A percentile compares a stretch with the other conserved stretches of the same genome.
Evolutionary conservation across 306 rosid genomes (phyloP).

Genomic region (Pyrus bretschneideri): DNA sequence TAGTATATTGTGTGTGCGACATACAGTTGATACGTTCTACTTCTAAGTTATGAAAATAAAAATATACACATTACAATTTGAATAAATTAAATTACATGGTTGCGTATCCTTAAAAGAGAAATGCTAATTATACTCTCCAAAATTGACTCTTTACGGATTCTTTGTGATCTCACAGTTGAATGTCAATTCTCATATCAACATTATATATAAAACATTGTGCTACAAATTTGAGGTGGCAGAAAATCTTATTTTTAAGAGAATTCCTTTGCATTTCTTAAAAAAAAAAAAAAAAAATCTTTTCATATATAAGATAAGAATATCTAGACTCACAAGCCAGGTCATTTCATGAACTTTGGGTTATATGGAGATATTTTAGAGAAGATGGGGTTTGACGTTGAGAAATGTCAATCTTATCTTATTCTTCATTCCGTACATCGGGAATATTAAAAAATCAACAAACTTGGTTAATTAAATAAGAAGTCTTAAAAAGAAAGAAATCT

Average conservation of each 20-base stretch:
- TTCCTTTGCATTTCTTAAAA: rapidly evolving
- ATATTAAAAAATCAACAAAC: constrained; percentile 17
- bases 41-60: no score
- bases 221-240: no score
- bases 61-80: no score
- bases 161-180: no score
- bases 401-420: constrained; percentile 27
- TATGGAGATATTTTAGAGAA: constrained; percentile 12
- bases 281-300: no score
- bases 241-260: rapidly evolving
- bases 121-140: no score
- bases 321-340: not conserved
- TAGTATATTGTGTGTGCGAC: not conserved
- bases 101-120: no score
- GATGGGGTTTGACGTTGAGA: constrained; percentile 33
- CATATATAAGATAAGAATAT: not conserved
- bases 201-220: no score
- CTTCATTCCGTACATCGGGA: constrained; percentile 39
- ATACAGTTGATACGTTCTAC: no score
- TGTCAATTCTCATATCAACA: no score
- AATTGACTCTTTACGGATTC: no score
- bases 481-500: not conserved
- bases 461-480: not conserved
- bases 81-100: no score
- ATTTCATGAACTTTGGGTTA: not conserved